Base-by-base conservation (phyloP, 495 filamentous ascomycete genomes). In the Aspergillus saccharolyticus region DNA sequence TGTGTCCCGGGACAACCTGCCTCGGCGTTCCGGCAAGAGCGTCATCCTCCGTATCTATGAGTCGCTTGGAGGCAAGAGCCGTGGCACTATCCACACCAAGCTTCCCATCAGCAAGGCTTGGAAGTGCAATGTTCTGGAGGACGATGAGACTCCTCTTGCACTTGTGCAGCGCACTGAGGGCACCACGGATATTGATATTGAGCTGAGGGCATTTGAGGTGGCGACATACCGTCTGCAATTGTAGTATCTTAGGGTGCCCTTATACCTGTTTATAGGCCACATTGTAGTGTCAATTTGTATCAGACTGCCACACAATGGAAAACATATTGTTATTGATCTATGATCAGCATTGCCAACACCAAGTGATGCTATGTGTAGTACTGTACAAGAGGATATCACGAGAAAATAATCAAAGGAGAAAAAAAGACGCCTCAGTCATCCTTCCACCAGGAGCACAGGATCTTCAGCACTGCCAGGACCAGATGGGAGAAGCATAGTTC, bases 41-140 rank as follows among this genome's bases (percentile, higher is more conserved):
- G 78, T 97, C 20, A 83, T 98, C 52, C 25, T 96, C 43, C 81
- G 94, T 1, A 74, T 96, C 12, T 98, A 95, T 65, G 94, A 98
- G 68, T 89, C 88, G 59, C 77, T 98, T n/a, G 94, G 94, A 42
- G 94, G 93, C 3, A 83, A 82, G 64, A 82, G 83, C 45, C 81
- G 83, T 44, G 92, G 85, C 0, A 79, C 71, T 3, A 80, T 96
- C 54, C 70, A 74, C 42, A 88, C 86, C 4, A 74, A 69, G 8
- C 78, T 93, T 69, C 76, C 80, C 25, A 85, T 97, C 8, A 85
- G 83, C 77, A 84, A 80, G 60, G 91, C 86, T 2, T 88, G 76
- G 74, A 95, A 89, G 78, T 87, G 84, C 20, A 97, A 97, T 73
- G 53, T 80, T 42, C 66, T 88, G 51, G 78, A 85, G 63, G 83